Evolutionary conservation across 805 yeast species (phyloP).

Genomic region (Hanseniaspora pseudoguilliermondii): DNA sequence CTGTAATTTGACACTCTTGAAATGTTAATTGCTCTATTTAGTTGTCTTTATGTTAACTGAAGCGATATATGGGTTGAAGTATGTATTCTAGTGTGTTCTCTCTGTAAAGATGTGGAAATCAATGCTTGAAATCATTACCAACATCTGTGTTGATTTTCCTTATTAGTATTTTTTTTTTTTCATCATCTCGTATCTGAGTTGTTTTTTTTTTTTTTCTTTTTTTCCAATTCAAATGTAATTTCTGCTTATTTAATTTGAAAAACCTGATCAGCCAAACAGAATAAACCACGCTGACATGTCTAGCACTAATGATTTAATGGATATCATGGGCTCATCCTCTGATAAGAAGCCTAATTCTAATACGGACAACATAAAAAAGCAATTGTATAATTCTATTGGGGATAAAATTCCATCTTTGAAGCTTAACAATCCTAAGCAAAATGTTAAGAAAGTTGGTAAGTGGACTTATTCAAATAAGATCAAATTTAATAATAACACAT

Average conservation of each 20-base stretch:
- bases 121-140: no score
- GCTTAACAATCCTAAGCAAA: constrained; percentile 38
- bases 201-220: neutral
- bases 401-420: constrained; percentile 79
- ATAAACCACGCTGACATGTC: constrained; percentile 12
- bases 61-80: neutral
- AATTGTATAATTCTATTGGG: constrained; percentile 75
- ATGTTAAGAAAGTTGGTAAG: constrained; percentile 41
- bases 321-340: constrained; percentile 42
- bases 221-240: no score
- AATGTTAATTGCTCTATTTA: neutral
- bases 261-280: neutral
- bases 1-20: no score
- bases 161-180: neutral
- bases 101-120: no score
- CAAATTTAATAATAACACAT: neutral
- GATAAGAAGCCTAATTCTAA: neutral
- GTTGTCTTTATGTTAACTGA: neutral
- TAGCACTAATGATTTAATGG: constrained; percentile 54
- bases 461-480: neutral
- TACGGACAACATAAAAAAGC: constrained; percentile 65
- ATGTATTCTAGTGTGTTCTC: no score
- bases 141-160: neutral
- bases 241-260: no score
- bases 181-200: neutral